Base-by-base conservation (phyloP, 805 yeast genomes). In the Hanseniaspora clermontiae region DNA sequence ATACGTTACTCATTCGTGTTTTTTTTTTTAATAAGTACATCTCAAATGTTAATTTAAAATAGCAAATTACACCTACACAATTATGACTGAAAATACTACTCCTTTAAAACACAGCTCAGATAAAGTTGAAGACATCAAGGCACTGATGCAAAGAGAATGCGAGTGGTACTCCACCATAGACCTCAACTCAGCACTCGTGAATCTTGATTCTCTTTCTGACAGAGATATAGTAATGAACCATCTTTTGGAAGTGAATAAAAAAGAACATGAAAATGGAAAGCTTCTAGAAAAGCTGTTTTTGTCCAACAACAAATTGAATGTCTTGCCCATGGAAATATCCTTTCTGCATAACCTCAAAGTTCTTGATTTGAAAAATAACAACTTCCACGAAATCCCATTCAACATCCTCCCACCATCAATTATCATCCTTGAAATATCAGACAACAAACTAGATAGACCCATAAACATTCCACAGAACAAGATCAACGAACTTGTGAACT, bases 371-470 rank as follows among this genome's bases (percentile, higher is more conserved):
- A 84, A 85, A 64, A 72, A 74, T 58, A 87, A 87, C 65, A 65
- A 69, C 47, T 73, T 87, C 52, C 61, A 71, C 2, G 72, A 69
- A 48, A 74, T 86, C 47, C 89, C 95, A 0, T 46, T 49, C 38
- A 19, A 42, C 12, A 9, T 36, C 40, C 34, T 57, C 3, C 65
- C 68, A 1, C 62, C 66, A 12, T 71, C 73, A 8, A 68, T 86
- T 55, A 90, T 83, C 62, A 80, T 81, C 52, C 67, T 86, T 43
- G 91, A 86, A 66, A 65, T 85, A 20, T 80, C 88, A 20, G 68
- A 72, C 39, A 86, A 86, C 64, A 66, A 65, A 29, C 68, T 86
- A 32, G 64, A 66, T n/a, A 60, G 39, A 20, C 9, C 42, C 1
- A 46, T 53, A 17, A 8, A 63, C 3, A 66, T 86, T 15, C 83